phyloP scores from a whole-genome alignment of 768 basidiomycete genomes.

The Termitomyces bulborhizus region DNA sequence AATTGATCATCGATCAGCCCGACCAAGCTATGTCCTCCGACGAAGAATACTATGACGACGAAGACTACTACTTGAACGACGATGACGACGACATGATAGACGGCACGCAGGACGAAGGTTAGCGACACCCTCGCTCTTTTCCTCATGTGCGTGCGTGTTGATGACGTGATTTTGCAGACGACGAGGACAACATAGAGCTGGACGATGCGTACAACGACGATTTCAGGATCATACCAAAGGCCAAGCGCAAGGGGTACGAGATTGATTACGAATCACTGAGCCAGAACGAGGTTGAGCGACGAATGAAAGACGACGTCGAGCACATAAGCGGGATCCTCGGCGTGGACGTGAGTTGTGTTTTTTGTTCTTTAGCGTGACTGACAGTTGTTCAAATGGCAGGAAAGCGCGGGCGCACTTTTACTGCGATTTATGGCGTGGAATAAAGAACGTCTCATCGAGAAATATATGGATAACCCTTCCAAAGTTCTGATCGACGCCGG shows the following conservation, averaged over 20 bases:
- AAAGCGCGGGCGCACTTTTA: slow-evolving; percentile 65
- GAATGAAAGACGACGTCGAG: slow-evolving; percentile 76
- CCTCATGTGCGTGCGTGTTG: slow-evolving; percentile 14
- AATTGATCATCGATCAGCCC: background rate
- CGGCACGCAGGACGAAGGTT: slow-evolving; percentile 53
- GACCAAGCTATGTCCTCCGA: slow-evolving; percentile 43
- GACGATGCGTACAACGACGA: slow-evolving; percentile 54
- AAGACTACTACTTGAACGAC: slow-evolving; percentile 45
- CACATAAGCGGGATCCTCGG: slow-evolving; percentile 85
- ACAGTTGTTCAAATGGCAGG: slow-evolving; percentile 18
- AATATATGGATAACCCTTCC: slow-evolving; percentile 91
- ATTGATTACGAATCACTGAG: slow-evolving; percentile 78
- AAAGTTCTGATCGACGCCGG: slow-evolving; percentile 72
- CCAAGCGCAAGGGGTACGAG: slow-evolving; percentile 69
- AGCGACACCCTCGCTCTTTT: slow-evolving; percentile 24
- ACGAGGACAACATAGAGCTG: slow-evolving; percentile 57
- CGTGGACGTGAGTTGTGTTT: slow-evolving; percentile 60
- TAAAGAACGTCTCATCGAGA: slow-evolving; percentile 92
- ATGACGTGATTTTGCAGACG: background rate
- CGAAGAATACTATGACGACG: slow-evolving; percentile 67
- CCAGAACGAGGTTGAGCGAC: slow-evolving; percentile 66
- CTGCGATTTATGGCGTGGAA: slow-evolving; percentile 90
- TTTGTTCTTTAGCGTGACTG: slow-evolving; percentile 7
- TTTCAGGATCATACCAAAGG: slow-evolving; percentile 50
- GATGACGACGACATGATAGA: slow-evolving; percentile 72